These are phyloP conservation scores for Aspergillus melleus DNA, from an alignment of 2,329 filamentous ascomycete species.

Conservation along the genomic window DNA sequence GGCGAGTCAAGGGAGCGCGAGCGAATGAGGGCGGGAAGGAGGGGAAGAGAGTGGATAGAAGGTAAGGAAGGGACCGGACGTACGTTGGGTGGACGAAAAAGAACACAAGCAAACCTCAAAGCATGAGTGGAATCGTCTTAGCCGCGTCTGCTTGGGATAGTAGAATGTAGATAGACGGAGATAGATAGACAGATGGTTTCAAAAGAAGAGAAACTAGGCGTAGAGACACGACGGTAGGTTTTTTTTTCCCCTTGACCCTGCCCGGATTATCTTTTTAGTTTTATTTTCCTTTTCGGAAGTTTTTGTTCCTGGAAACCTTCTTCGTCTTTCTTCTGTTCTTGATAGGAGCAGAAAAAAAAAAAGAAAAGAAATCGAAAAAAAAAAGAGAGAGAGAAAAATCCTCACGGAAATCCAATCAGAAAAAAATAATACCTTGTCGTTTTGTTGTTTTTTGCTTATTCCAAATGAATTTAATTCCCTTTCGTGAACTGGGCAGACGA, in stretches of 20 bases:
- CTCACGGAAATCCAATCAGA: slow-evolving; percentile 2
- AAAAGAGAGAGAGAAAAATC: background rate
- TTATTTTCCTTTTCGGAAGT: slow-evolving; percentile 20
- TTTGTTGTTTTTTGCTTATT: slow-evolving; percentile 13
- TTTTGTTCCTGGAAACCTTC: slow-evolving; percentile 21
- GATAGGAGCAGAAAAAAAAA: background rate
- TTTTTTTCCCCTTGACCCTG: slow-evolving; percentile 7
- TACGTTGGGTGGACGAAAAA: slow-evolving; percentile 24
- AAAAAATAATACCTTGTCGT: slow-evolving; percentile 7
- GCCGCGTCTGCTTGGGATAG: slow-evolving; percentile 10
- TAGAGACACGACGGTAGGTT: slow-evolving; percentile 8
- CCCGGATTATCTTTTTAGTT: slow-evolving; percentile 13
- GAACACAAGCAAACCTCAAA: slow-evolving; percentile 22
- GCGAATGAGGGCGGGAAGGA: slow-evolving; percentile 3
- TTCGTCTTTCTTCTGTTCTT: slow-evolving; percentile 7
- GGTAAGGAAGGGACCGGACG: slow-evolving; percentile 14
- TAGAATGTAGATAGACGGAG: slow-evolving; percentile 13
- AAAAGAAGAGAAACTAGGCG: too few species aligned
- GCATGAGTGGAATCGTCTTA: slow-evolving; percentile 22
- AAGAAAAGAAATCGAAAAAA: slow-evolving; percentile 9
- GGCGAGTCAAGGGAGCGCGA: slow-evolving; percentile 3
- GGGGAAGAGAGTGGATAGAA: slow-evolving; percentile 5
- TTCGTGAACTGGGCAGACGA: slow-evolving; percentile 15
- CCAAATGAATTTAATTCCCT: background rate
- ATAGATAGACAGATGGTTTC: background rate